These are phyloP conservation scores for Lagenidium sp. DNA, from an alignment of 352 stramenopile species.

Conservation along the genomic window DNA sequence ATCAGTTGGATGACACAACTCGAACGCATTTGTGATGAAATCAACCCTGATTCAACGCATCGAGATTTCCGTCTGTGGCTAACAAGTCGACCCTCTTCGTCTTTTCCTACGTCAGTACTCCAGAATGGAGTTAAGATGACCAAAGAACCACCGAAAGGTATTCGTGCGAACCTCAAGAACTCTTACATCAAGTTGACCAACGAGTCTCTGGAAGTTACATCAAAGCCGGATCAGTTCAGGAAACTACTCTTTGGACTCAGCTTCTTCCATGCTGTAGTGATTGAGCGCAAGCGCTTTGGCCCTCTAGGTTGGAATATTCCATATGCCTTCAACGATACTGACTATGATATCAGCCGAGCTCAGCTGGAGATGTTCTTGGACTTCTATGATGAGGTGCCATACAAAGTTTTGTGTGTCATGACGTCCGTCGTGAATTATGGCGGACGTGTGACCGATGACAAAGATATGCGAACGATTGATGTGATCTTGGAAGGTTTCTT, in stretches of 20 bases:
- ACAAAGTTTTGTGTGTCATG: slow-evolving; percentile 84
- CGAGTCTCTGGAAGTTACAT: slow-evolving; percentile 49
- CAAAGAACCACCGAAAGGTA: slow-evolving; percentile 88
- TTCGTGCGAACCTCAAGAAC: slow-evolving; percentile 84
- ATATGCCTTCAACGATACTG: slow-evolving; percentile 92
- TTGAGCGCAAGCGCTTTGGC: slow-evolving; percentile 87
- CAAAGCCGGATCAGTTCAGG: slow-evolving; percentile 71
- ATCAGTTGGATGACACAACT: slow-evolving; percentile 91
- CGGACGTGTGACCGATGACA: slow-evolving; percentile 90
- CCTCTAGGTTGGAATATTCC: slow-evolving; percentile 90
- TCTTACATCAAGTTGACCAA: slow-evolving; percentile 89
- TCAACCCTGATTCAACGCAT: slow-evolving; percentile 75
- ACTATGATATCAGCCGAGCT: slow-evolving; percentile 67
- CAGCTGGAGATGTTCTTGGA: slow-evolving; percentile 91
- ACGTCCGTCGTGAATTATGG: slow-evolving; percentile 90
- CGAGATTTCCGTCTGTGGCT: slow-evolving; percentile 93
- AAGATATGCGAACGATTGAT: slow-evolving; percentile 84
- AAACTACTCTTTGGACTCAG: slow-evolving; percentile 86
- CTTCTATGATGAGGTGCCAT: slow-evolving; percentile 79
- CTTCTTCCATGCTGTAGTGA: slow-evolving; percentile 72
- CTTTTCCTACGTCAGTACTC: slow-evolving; percentile 82
- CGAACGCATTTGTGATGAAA: slow-evolving; percentile 87
- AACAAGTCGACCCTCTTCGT: slow-evolving; percentile 67
- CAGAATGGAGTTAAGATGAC: slow-evolving; percentile 94
- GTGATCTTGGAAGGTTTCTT: slow-evolving; percentile 82